These are phyloP conservation scores for Ustilago esculenta DNA, from an alignment of 1,284 basidiomycete genomes.

Conservation along the genomic window DNA sequence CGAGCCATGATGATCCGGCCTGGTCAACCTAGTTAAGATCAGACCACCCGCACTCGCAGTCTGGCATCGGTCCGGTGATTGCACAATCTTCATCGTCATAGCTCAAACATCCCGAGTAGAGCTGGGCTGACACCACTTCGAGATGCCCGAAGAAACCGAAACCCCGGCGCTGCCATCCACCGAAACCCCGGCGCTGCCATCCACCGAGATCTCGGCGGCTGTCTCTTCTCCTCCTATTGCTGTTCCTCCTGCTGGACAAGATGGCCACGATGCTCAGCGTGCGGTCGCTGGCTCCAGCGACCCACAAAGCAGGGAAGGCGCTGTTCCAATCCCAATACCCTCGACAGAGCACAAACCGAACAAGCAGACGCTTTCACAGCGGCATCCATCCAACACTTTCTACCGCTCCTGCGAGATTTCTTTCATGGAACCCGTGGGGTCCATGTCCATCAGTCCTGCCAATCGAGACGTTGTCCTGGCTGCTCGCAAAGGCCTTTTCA, in stretches of 20 bases:
- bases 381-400: constrained; percentile 44
- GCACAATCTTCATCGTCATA: neutral
- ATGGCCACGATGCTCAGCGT: constrained; percentile 34
- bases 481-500: constrained; percentile 87
- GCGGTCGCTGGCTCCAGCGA: constrained; percentile 20
- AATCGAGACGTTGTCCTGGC: constrained; percentile 65
- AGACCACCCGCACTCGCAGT: neutral
- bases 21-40: no score
- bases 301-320: constrained; percentile 2
- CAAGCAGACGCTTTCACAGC: constrained; percentile 31
- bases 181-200: constrained; percentile 36
- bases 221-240: constrained; percentile 12
- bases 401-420: constrained; percentile 48
- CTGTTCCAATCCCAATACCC: constrained; percentile 29
- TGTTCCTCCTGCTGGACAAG: constrained; percentile 38
- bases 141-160: constrained; percentile 13
- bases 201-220: constrained; percentile 36
- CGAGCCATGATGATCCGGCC: no score
- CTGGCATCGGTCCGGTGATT: neutral
- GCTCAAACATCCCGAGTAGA: neutral
- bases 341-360: constrained; percentile 6
- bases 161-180: constrained; percentile 32
- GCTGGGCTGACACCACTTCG: neutral
- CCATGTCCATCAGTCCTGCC: constrained; percentile 65
- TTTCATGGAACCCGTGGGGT: constrained; percentile 62